A percentile compares a stretch with the other conserved stretches of the same genome.
phyloP scores from a whole-genome alignment of 148 eudicot species.

The Silene conica region DNA sequence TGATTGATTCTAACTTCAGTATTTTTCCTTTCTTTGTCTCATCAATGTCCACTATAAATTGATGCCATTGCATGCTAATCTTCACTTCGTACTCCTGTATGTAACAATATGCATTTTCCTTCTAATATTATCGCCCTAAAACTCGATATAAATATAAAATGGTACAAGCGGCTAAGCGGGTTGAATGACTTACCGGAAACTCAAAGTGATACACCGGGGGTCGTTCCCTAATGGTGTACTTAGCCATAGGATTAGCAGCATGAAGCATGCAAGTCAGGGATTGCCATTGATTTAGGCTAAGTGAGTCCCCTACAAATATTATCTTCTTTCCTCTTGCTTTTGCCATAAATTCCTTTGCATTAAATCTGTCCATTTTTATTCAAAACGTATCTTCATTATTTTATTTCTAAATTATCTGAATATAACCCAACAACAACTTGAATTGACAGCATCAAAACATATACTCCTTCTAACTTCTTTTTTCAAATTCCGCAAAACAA shows the following conservation, averaged over 20 bases:
- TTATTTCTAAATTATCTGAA: too few species aligned
- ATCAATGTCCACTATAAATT: constrained; percentile 50
- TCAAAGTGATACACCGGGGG: neutral
- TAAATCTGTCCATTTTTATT: constrained; percentile 17
- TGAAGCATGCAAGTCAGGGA: constrained; percentile 47
- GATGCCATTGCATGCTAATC: constrained; percentile 35
- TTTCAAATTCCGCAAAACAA: too few species aligned
- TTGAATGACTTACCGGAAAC: neutral
- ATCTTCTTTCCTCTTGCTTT: constrained; percentile 40
- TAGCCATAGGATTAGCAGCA: constrained; percentile 27
- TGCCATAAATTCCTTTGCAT: constrained; percentile 29
- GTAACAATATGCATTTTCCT: neutral
- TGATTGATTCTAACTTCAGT: constrained; percentile 44
- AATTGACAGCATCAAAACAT: too few species aligned
- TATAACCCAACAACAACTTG: too few species aligned
- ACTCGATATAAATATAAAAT: too few species aligned
- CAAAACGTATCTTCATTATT: too few species aligned
- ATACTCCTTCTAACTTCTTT: too few species aligned
- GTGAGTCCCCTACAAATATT: constrained; percentile 47
- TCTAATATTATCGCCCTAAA: too few species aligned
- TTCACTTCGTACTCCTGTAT: constrained; percentile 52
- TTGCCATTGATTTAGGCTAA: constrained; percentile 47
- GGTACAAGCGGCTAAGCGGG: too few species aligned
- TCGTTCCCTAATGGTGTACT: neutral
- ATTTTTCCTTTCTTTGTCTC: constrained; percentile 34